These are phyloP conservation scores for Gyrodon lividus DNA, from an alignment of 768 basidiomycete species.

Conservation along the genomic window DNA sequence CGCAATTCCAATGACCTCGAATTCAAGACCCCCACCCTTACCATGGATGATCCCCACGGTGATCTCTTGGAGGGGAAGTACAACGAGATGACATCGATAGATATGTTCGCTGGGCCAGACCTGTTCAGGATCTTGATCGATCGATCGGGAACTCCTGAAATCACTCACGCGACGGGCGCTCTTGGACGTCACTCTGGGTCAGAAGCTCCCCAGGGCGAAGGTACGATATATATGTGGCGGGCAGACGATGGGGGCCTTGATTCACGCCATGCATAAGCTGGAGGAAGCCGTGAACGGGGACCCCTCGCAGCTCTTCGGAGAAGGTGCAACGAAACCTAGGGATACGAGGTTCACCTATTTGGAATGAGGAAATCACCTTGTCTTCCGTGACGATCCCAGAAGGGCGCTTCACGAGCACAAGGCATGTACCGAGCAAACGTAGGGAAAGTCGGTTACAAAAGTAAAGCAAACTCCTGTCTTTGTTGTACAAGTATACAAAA, in stretches of 20 bases:
- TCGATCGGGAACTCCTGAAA: neutral
- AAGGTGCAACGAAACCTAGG: slow-evolving; percentile 4
- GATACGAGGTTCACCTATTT: neutral
- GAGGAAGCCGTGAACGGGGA: neutral
- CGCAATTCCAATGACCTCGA: slow-evolving; percentile 3
- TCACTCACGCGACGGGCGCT: slow-evolving; percentile 1
- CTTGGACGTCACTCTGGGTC: slow-evolving; percentile 3
- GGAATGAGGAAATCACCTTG: slow-evolving; percentile 5
- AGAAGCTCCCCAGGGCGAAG: slow-evolving; percentile 3
- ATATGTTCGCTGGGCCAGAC: slow-evolving; percentile 1
- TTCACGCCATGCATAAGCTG: neutral
- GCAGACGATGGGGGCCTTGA: neutral
- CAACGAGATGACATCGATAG: neutral
- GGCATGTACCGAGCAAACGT: neutral
- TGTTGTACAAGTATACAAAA: slow-evolving; percentile 3
- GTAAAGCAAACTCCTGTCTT: neutral
- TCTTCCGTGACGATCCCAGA: slow-evolving; percentile 3
- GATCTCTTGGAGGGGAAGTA: slow-evolving; percentile 1
- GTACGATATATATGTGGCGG: slow-evolving; percentile 4
- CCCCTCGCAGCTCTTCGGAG: neutral
- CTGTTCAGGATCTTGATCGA: neutral
- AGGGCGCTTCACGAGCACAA: slow-evolving; percentile 3
- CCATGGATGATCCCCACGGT: neutral
- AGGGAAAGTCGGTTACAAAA: neutral
- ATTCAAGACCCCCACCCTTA: neutral